Evolutionary conservation across 495 filamentous ascomycete species (phyloP).

Genomic region (Penicillium daleae): DNA sequence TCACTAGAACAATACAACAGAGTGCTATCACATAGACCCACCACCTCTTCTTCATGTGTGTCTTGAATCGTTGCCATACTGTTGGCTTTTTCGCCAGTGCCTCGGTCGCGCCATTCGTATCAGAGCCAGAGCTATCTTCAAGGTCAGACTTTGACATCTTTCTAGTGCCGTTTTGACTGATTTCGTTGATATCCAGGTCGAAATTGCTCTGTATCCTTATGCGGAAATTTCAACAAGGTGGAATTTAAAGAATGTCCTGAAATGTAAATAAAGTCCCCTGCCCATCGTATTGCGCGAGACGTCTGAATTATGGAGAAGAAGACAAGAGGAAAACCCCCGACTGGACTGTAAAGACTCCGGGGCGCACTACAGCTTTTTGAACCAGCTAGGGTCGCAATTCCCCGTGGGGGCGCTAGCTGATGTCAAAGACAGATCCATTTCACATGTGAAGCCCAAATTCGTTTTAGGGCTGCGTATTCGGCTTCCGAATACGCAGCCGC

Average conservation of each 20-base stretch:
- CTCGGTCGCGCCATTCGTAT: conserved; percentile 8
- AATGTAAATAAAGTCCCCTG: neutral
- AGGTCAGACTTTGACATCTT: conserved; percentile 32
- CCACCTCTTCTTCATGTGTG: conserved; percentile 40
- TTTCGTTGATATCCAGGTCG: neutral
- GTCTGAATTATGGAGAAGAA: neutral
- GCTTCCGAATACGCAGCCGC: conserved; percentile 4
- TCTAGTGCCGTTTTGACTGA: neutral
- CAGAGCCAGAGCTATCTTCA: conserved; percentile 24
- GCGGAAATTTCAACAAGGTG: neutral
- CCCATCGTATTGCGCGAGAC: conserved; percentile 1
- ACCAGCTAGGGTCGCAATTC: neutral
- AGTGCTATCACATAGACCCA: conserved; percentile 34
- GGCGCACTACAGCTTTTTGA: conserved; percentile 7
- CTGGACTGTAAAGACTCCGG: neutral
- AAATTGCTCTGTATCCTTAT: neutral
- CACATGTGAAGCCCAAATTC: conserved; percentile 7
- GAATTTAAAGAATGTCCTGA: neutral
- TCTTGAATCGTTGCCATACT: conserved; percentile 29
- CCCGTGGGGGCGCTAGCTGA: conserved; percentile 2
- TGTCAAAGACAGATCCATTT: conserved; percentile 1
- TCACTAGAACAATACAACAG: conserved; percentile 26
- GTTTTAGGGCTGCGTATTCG: conserved; percentile 6
- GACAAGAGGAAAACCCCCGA: neutral
- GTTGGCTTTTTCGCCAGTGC: conserved; percentile 22